A percentile compares a stretch with the other conserved stretches of the same genome.
These are phyloP conservation scores for Edhazardia aedis DNA, from an alignment of 371 early-diverging fungal genomes.

Conservation along the genomic window DNA sequence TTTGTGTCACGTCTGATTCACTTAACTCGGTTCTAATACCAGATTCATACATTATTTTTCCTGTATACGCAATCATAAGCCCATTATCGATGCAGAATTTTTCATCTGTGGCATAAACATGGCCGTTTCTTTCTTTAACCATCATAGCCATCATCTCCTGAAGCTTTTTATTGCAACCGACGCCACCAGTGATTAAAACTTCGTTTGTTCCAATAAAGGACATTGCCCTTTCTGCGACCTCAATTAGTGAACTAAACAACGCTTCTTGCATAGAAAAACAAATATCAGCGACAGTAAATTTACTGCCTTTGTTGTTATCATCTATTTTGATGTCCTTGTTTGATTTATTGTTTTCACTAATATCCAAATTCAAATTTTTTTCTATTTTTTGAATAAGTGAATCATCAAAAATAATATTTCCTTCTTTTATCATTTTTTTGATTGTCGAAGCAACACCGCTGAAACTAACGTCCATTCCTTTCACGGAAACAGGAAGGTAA, in stretches of 20 bases:
- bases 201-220: conserved; percentile 73
- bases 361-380: conserved; percentile 97
- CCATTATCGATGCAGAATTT: conserved; percentile 95
- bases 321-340: conserved; percentile 50
- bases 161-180: conserved; percentile 71
- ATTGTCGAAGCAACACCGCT: conserved; percentile 73
- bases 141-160: conserved; percentile 92
- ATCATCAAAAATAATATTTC: too few relatives aligned
- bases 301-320: neutral
- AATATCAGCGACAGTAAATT: conserved; percentile 53
- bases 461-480: conserved; percentile 99
- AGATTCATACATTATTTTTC: conserved; percentile 37
- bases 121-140: conserved; percentile 68
- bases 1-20: conserved; percentile 71
- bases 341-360: conserved; percentile 71
- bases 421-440: conserved; percentile 47
- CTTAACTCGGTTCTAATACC: conserved; percentile 53
- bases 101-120: conserved; percentile 81
- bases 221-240: conserved; percentile 98
- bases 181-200: conserved; percentile 90
- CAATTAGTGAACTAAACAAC: conserved; percentile 87
- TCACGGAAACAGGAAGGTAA: conserved; percentile 81
- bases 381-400: too few relatives aligned
- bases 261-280: conserved; percentile 94
- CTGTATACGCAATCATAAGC: conserved; percentile 98